phyloP scores from a whole-genome alignment of 306 rosid genomes.

The Nissolia schottii region DNA sequence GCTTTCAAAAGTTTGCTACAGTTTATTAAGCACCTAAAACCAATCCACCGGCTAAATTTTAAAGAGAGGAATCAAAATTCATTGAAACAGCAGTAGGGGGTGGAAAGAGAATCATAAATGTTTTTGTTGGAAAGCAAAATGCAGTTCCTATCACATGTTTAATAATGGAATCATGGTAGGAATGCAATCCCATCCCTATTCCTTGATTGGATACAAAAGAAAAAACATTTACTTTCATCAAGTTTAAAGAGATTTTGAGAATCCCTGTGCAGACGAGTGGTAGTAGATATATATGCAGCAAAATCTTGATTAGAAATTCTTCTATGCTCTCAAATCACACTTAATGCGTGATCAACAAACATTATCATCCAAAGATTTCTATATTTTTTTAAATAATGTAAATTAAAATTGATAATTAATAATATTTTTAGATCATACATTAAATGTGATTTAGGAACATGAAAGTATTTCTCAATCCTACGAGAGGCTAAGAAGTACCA shows the following conservation, averaged over 20 bases:
- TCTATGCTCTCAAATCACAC: too few relatives aligned
- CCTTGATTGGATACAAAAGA: conserved; percentile 17
- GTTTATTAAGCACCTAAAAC: neutral
- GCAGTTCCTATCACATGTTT: conserved; percentile 20
- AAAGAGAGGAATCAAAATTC: conserved; percentile 20
- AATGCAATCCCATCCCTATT: conserved; percentile 29
- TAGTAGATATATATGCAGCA: conserved; percentile 4
- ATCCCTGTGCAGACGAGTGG: neutral
- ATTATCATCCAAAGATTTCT: too few relatives aligned
- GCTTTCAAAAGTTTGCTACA: neutral
- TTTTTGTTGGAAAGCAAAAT: conserved; percentile 16
- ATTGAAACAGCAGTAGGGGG: neutral
- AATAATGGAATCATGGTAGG: conserved; percentile 26
- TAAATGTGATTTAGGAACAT: too few relatives aligned
- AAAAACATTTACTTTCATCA: conserved; percentile 13
- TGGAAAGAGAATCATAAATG: conserved; percentile 20
- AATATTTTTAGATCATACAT: too few relatives aligned
- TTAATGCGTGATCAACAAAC: too few relatives aligned
- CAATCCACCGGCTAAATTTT: conserved; percentile 12
- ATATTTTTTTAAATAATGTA: too few relatives aligned
- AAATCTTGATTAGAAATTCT: too few relatives aligned
- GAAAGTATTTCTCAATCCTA: too few relatives aligned
- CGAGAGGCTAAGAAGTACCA: conserved; percentile 28
- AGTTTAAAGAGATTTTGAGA: conserved; percentile 3
- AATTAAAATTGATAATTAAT: too few relatives aligned